A percentile compares a stretch with the other conserved stretches of the same genome.
phyloP scores from a whole-genome alignment of 495 filamentous ascomycete species.

The Xylaria palmicola region DNA sequence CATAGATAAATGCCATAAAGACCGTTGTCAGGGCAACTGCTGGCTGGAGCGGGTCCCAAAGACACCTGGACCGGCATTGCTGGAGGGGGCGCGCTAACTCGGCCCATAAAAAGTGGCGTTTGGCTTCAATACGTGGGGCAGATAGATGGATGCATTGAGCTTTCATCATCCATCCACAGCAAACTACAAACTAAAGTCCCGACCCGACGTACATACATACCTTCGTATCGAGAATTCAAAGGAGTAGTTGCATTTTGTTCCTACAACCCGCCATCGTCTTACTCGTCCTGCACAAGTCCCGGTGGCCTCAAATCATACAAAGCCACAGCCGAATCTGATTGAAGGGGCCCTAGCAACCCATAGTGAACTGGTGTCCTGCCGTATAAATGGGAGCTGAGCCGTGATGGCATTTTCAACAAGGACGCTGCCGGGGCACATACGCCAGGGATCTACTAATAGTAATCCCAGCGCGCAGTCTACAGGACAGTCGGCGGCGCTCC shows the following conservation, averaged over 20 bases:
- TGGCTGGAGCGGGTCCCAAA: not conserved
- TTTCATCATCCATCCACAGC: no score
- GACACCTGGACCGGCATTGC: no score
- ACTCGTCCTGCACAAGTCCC: not conserved
- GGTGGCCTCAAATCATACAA: not conserved
- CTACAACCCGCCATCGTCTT: no score
- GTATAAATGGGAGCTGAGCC: not conserved
- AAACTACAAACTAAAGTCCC: no score
- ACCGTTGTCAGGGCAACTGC: slow-evolving; percentile 13
- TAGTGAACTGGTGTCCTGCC: not conserved
- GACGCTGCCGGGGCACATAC: slow-evolving; percentile 56
- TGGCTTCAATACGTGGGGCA: slow-evolving; percentile 1
- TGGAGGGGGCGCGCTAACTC: no score
- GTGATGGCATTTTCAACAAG: slow-evolving; percentile 44
- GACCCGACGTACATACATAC: no score
- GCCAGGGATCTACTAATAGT: slow-evolving; percentile 54
- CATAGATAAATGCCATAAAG: not conserved
- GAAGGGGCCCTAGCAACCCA: not conserved
- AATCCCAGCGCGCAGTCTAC: slow-evolving; percentile 40
- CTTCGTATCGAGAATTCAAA: no score
- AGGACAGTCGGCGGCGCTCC: slow-evolving; percentile 77
- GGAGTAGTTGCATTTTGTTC: no score
- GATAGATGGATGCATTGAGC: not conserved
- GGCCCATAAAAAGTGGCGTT: slow-evolving; percentile 6
- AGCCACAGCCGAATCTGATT: not conserved